Conservation (phyloP, 2,329 filamentous ascomycete species). For the Proliferodiscus dingleyae region DNA sequence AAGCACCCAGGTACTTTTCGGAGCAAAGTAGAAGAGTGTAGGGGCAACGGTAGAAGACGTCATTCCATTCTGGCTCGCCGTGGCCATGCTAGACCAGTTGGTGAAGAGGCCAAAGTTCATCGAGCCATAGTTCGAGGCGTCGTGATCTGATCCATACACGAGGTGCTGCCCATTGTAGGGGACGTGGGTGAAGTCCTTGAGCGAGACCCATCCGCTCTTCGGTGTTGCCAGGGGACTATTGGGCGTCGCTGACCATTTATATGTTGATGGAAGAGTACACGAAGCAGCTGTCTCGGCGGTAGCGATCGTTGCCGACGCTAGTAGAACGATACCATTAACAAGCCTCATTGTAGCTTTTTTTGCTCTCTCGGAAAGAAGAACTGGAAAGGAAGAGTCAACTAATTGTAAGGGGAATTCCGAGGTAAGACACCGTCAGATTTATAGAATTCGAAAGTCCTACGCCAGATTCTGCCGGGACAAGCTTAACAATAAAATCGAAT, state of each 20-base stretch:
- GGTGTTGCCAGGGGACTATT: slow-evolving; percentile 44
- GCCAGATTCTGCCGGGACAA: too few relatives aligned
- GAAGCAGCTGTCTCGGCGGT: slow-evolving; percentile 7
- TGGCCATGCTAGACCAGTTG: slow-evolving; percentile 47
- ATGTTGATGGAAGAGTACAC: slow-evolving; percentile 51
- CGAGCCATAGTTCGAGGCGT: slow-evolving; percentile 46
- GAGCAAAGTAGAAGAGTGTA: slow-evolving; percentile 57
- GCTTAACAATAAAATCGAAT: too few relatives aligned
- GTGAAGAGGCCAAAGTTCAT: slow-evolving; percentile 53
- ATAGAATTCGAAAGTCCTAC: too few relatives aligned
- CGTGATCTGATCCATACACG: slow-evolving; percentile 52
- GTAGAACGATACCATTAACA: not conserved
- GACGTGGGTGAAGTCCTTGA: slow-evolving; percentile 59
- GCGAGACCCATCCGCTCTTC: slow-evolving; percentile 47
- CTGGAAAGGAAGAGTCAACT: too few relatives aligned
- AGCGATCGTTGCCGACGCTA: not conserved
- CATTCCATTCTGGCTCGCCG: slow-evolving; percentile 50
- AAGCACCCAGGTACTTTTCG: slow-evolving; percentile 59
- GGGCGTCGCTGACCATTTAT: slow-evolving; percentile 48
- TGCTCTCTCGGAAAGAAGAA: too few relatives aligned
- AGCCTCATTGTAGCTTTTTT: slow-evolving; percentile 3
- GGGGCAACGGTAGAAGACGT: slow-evolving; percentile 47
- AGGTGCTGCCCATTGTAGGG: slow-evolving; percentile 54
- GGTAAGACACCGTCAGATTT: too few relatives aligned
- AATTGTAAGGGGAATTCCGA: too few relatives aligned